Conservation (phyloP, 345 rosid genomes). For the Eucalyptus pumila region DNA sequence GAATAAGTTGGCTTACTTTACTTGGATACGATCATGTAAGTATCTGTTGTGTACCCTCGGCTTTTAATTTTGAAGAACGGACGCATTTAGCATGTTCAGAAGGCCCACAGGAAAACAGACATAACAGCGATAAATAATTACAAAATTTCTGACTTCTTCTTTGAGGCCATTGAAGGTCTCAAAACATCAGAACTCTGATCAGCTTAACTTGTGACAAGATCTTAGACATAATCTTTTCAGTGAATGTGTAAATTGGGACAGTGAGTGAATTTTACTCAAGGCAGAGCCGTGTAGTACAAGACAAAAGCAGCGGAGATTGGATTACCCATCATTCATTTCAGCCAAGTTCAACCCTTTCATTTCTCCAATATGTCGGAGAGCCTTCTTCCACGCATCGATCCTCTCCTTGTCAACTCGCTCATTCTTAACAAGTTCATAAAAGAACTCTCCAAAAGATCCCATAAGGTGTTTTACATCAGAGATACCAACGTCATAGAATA, state of each 20-base stretch:
- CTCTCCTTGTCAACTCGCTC: background rate
- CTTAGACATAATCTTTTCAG: background rate
- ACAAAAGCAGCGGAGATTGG: background rate
- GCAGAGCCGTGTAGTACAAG: rapidly evolving
- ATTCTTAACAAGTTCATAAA: background rate
- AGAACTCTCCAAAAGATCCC: background rate
- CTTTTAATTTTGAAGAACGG: background rate
- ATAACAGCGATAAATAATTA: background rate
- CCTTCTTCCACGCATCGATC: background rate
- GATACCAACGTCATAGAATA: background rate
- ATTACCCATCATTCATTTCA: background rate
- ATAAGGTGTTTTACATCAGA: background rate
- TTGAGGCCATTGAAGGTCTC: background rate
- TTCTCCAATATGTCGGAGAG: background rate
- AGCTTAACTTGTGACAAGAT: background rate
- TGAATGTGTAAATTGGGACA: rapidly evolving
- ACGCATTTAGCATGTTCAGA: background rate
- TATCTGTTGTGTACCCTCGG: background rate
- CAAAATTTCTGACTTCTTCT: background rate
- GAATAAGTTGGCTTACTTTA: background rate
- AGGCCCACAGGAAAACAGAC: background rate
- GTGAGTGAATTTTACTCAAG: background rate
- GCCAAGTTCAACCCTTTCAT: background rate
- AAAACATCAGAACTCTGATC: background rate
- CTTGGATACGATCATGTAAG: background rate